phyloP scores from a whole-genome alignment of 108 stramenopile species.

The Seminavis robusta region DNA sequence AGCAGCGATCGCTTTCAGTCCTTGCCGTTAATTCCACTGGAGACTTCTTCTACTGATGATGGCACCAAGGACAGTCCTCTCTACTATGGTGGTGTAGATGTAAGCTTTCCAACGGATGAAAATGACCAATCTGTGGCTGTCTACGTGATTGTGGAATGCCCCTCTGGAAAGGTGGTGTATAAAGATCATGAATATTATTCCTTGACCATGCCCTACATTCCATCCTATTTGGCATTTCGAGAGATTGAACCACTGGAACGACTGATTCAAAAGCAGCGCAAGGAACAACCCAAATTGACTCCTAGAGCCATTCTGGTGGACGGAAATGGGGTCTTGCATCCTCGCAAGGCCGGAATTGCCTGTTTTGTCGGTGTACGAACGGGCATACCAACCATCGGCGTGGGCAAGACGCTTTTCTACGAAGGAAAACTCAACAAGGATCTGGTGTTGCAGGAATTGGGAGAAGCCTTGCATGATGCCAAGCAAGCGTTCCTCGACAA shows the following conservation, averaged over 20 bases:
- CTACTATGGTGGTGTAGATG: constrained; percentile 68
- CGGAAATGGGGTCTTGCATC: constrained; percentile 68
- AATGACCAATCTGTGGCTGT: constrained; percentile 49
- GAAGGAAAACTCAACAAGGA: constrained; percentile 13
- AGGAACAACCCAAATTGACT: constrained; percentile 28
- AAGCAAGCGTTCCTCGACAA: not conserved
- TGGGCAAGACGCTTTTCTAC: constrained; percentile 59
- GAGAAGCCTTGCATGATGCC: constrained; percentile 2
- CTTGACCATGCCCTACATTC: constrained; percentile 33
- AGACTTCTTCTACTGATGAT: constrained; percentile 1
- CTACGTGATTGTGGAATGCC: constrained; percentile 51
- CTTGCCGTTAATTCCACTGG: not conserved
- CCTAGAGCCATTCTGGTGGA: constrained; percentile 45
- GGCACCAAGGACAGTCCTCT: not conserved
- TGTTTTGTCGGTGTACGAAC: constrained; percentile 58
- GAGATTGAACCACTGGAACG: constrained; percentile 54
- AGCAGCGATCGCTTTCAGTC: not conserved
- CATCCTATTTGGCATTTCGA: constrained; percentile 66
- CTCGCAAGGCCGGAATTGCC: constrained; percentile 59
- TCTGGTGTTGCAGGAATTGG: constrained; percentile 6
- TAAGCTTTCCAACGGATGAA: constrained; percentile 35
- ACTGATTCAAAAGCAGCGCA: constrained; percentile 41
- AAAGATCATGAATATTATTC: constrained; percentile 33
- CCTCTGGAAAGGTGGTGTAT: constrained; percentile 36
- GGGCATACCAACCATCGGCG: constrained; percentile 58